These are phyloP conservation scores for Saccharomyces jurei DNA, from an alignment of 805 yeast genomes.

Conservation along the genomic window DNA sequence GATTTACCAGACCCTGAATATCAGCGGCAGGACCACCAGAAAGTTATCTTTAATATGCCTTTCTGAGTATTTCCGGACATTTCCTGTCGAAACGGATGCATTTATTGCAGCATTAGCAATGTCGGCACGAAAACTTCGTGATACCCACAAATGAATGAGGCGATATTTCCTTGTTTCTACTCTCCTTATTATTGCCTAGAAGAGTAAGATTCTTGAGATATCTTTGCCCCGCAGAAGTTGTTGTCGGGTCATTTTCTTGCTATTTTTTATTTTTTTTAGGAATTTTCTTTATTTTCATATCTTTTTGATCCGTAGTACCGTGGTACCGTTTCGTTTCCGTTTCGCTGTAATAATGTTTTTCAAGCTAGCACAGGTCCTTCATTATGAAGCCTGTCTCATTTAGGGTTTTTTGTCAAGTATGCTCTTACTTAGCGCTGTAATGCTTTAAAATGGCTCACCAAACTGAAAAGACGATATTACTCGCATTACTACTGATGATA, in stretches of 20 bases:
- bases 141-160: neutral
- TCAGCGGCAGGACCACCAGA: conserved; percentile 27
- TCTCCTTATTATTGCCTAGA: neutral
- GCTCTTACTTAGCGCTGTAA: too few relatives aligned
- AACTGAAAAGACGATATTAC: neutral
- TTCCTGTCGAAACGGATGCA: conserved; percentile 20
- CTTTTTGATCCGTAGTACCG: too few relatives aligned
- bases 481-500: neutral
- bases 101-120: conserved; percentile 23
- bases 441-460: neutral
- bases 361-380: too few relatives aligned
- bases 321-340: too few relatives aligned
- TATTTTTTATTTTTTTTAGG: neutral
- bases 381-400: too few relatives aligned
- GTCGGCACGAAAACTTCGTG: neutral
- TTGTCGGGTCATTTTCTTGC: neutral
- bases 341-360: too few relatives aligned
- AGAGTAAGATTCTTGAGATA: too few relatives aligned
- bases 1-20: conserved; percentile 9
- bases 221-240: neutral
- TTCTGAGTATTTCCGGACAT: conserved; percentile 19
- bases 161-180: neutral
- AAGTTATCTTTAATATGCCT: conserved; percentile 25
- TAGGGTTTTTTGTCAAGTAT: too few relatives aligned
- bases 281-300: too few relatives aligned